Base-by-base conservation (phyloP, 1,284 basidiomycete genomes). In the Rhizoctonia solani region DNA sequence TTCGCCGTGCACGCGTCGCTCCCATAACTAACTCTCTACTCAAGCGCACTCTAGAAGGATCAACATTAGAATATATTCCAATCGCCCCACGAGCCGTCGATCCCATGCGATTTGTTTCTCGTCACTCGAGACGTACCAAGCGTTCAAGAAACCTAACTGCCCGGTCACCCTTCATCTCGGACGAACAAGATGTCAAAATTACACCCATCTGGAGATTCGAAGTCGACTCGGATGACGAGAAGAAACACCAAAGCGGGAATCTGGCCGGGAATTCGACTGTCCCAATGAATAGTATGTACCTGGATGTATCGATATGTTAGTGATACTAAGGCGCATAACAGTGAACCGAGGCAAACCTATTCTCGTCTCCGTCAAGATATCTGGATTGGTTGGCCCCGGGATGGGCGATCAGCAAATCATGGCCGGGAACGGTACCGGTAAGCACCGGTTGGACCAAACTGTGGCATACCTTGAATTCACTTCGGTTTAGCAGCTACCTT, bases 281-380 rank as follows among this genome's bases (percentile, higher is more conserved):
- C 9, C 5, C 19, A 27, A 52, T 27, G 44, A 46, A 19, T 46
- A 9, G 55, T 61, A 25, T 32, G 56, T 49, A n/a, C 14, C 3
- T 61, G 14, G 25, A 32, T 49, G 25, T 37, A 11, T 3, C 25
- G 14, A 21, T 1, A n/a, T 9, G 8, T 27, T 25, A 9, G 21
- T 25, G 8, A 52, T 6, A 4, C 6, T 25, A n/a, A 52, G 49
- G 23, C 29, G 49, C 49, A 52, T 52, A 25, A 13, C 23, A 27
- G 49, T 46, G 13, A 9, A 52, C 14, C 23, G 21, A 6, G 21
- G 16, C 37, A 52, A 52, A 8, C 27, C 49, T 5, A 61, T 14
- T 25, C 55, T 61, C 9, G 56, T 61, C 19, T 42, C 44, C 19
- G 46, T 61, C 44, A 46, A 32, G 30, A 21, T 61, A 11, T 49